Base-by-base conservation (phyloP, 768 basidiomycete genomes). In the Termitomyces heimii region DNA sequence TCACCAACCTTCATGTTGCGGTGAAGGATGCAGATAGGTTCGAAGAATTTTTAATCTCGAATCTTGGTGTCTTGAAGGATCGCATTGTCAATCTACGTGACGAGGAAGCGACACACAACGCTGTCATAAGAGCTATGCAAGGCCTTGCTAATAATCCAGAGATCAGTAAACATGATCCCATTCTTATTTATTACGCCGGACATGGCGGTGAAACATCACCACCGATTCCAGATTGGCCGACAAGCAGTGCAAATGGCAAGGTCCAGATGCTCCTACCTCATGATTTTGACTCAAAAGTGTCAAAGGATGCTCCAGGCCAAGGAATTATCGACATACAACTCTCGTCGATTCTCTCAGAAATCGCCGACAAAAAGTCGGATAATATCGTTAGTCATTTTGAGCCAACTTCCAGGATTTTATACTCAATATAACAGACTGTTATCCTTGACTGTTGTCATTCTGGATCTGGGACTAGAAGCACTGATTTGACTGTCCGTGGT, bases 161-260 rank as follows among this genome's bases (percentile, higher is more conserved):
- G 29, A 60, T 60, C 20, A 16, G 12, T n/a, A 37, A 46, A 29
- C 31, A 49, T 20, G 54, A 53, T 49, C 52, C 60, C 18, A 58
- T 60, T 14, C 50, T 60, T 13, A 58, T 60, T 26, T 60, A 57
- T 35, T 60, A 53, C 35, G 56, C 60, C 16, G 60, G 56, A 34
- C 60, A 53, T 47, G 52, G 56, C 2, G n/a, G 28, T 29, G 35
- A 55, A 14, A 16, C 31, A 39, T 0, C 18, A 0, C n/a, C 24
- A 28, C 57, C 13, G n/a, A n/a, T n/a, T 1, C 2, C 14, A 10
- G 5, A 24, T 43, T 52, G 53, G 56, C 2, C 29, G 7, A 58
- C 31, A 24, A 54, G n/a, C 28, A 26, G 39, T 6, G 13, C 44
- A 44, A 46, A 54, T 46, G 44, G 40, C 5, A 28, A 24, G 29